Conservation (phyloP, 2,329 filamentous ascomycete species). For the Aspergillus carbonarius region DNA sequence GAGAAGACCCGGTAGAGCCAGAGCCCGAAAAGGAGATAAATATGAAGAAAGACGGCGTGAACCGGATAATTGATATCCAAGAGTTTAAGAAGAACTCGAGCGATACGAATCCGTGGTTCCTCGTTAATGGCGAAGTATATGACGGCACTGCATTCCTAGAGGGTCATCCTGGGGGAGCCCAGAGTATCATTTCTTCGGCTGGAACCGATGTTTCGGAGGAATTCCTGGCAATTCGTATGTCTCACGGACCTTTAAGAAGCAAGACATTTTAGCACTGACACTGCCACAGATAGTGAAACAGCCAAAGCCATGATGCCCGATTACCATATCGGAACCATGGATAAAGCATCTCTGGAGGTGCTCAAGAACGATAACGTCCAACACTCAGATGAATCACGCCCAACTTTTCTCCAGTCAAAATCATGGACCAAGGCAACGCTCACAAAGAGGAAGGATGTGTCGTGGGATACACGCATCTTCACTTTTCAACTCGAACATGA, state of each 20-base stretch:
- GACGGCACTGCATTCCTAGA: slow-evolving; percentile 79
- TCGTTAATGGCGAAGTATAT: slow-evolving; percentile 84
- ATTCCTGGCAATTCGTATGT: slow-evolving; percentile 86
- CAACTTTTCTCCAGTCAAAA: slow-evolving; percentile 69
- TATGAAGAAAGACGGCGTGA: slow-evolving; percentile 71
- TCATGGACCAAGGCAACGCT: slow-evolving; percentile 73
- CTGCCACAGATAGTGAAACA: slow-evolving; percentile 78
- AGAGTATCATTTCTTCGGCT: slow-evolving; percentile 80
- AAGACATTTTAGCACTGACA: background rate
- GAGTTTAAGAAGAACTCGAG: slow-evolving; percentile 69
- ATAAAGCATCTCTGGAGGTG: slow-evolving; percentile 56
- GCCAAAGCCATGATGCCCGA: slow-evolving; percentile 85
- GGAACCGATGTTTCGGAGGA: slow-evolving; percentile 81
- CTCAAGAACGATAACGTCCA: slow-evolving; percentile 52
- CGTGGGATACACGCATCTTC: slow-evolving; percentile 78
- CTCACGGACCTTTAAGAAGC: background rate
- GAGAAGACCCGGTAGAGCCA: slow-evolving; percentile 42
- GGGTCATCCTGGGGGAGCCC: slow-evolving; percentile 80
- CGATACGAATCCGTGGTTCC: slow-evolving; percentile 75
- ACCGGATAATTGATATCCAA: slow-evolving; percentile 64
- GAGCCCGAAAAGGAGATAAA: slow-evolving; percentile 65
- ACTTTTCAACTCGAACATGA: slow-evolving; percentile 73
- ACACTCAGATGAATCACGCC: slow-evolving; percentile 47
- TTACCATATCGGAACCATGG: slow-evolving; percentile 80
- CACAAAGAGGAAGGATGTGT: slow-evolving; percentile 66